Evolutionary conservation across 2,329 filamentous ascomycete genomes (phyloP).

Genomic region (Phoma sp.): DNA sequence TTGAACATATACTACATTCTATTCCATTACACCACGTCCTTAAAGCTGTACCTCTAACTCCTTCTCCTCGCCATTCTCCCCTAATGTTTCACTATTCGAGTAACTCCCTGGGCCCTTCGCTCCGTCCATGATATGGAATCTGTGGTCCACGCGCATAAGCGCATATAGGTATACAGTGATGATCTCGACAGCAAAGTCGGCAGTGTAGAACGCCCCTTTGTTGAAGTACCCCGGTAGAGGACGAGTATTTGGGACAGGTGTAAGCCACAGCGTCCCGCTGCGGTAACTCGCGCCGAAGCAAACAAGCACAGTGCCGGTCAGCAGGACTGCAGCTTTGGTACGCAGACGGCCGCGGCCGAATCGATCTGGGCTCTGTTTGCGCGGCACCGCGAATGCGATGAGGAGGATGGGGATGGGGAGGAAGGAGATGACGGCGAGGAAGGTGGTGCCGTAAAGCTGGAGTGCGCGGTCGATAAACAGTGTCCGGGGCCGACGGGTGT

Average conservation of each 20-base stretch:
- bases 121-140: slow-evolving; percentile 79
- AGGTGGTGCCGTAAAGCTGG: slow-evolving; percentile 68
- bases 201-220: slow-evolving; percentile 77
- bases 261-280: slow-evolving; percentile 63
- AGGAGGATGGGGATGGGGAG: slow-evolving; percentile 67
- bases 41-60: neutral
- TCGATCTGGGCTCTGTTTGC: slow-evolving; percentile 57
- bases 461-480: slow-evolving; percentile 66
- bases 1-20: no score
- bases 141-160: slow-evolving; percentile 71
- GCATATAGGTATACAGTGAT: slow-evolving; percentile 72
- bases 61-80: neutral
- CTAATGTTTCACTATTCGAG: neutral
- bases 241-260: slow-evolving; percentile 53
- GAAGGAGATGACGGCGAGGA: slow-evolving; percentile 71
- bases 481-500: slow-evolving; percentile 64
- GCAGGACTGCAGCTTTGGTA: slow-evolving; percentile 69
- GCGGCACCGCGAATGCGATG: slow-evolving; percentile 55
- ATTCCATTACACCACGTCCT: no score
- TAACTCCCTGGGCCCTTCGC: slow-evolving; percentile 57
- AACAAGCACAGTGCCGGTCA: slow-evolving; percentile 65
- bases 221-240: slow-evolving; percentile 72
- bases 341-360: slow-evolving; percentile 72
- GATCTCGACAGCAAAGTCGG: slow-evolving; percentile 78
- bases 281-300: slow-evolving; percentile 74